Percentiles rank a stretch among this genome's conserved stretches.
Evolutionary conservation across 805 yeast species (phyloP).

Genomic region (Brettanomyces anomalus): DNA sequence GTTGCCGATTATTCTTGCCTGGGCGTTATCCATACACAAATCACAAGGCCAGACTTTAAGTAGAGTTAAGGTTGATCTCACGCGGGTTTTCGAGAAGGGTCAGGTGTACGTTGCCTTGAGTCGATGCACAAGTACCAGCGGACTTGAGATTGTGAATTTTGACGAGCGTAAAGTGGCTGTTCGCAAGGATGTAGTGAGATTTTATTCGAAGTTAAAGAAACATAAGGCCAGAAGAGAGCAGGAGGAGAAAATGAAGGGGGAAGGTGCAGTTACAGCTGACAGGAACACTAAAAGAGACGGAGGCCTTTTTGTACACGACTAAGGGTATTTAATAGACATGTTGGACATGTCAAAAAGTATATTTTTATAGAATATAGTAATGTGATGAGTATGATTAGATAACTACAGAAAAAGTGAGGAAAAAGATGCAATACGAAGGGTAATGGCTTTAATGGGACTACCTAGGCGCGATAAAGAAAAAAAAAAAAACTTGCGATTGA

Average conservation of each 20-base stretch:
- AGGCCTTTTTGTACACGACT: too few species aligned
- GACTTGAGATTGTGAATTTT: constrained; percentile 59
- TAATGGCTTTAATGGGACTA: too few species aligned
- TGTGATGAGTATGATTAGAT: neutral
- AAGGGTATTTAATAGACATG: too few species aligned
- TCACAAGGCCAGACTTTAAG: constrained; percentile 80
- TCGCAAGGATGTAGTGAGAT: constrained; percentile 49
- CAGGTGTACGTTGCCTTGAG: constrained; percentile 80
- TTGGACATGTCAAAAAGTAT: neutral
- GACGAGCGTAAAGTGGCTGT: constrained; percentile 48
- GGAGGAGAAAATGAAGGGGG: neutral
- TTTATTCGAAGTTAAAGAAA: constrained; percentile 35
- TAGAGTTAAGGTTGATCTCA: constrained; percentile 59
- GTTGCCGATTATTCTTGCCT: constrained; percentile 62
- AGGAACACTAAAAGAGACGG: too few species aligned
- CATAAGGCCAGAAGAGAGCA: neutral
- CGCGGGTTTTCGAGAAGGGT: constrained; percentile 66
- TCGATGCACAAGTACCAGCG: constrained; percentile 62
- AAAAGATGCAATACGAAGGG: too few species aligned
- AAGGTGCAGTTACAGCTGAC: neutral
- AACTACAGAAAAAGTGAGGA: neutral
- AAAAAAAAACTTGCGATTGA: too few species aligned
- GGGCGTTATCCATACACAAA: constrained; percentile 82
- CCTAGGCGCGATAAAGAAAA: too few species aligned
- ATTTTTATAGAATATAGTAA: neutral